Evolutionary conservation across 2,329 filamentous ascomycete genomes (phyloP), one percentile per base, ranked within the genome.

Genomic region (Epichloe bromicola): DNA sequence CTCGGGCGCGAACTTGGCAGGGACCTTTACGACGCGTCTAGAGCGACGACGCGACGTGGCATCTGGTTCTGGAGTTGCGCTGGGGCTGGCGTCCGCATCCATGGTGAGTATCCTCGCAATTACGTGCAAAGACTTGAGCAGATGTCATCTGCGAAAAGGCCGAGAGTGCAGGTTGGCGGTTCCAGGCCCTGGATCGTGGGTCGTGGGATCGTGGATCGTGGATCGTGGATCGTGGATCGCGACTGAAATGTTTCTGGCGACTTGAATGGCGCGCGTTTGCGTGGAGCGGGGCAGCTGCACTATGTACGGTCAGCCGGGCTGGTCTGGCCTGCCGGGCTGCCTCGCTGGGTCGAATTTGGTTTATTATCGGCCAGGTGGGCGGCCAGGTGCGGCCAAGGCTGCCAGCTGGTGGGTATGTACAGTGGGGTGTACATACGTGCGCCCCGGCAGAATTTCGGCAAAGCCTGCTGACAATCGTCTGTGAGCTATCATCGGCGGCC

Each of bases 11-110:
- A 80, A 83, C 64, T 82, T 82, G 61, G 74, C 65, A 44, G 80
- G 79, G 37, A 71, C 72, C 61, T 72, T 78, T 55, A 79, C 74
- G 70, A 81, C 80, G 78, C 80, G 80, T 79, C 80, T 79, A 38
- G 82, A 86, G 57, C 80, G 79, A 66, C 83, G 82, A 73, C 76
- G 75, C 67, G 74, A 71, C 61, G 72, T 71, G 53, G 70, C 67
- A 55, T 74, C 71, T 54, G 70, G 69, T 51, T 75, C 73, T 54
- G 75, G 72, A 39, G 54, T 54, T 49, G 53, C 48, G 55, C 49
- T 57, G 52, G 53, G 19, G 51, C 56, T 52, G 34, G 30, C 47
- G 30, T 39, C 47, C 43, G 41, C 10, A n/a, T 57, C 54, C 56
- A 57, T 55, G 51, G 46, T 55, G 48, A 46, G 17, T 44, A 47